Percentiles rank a stretch among this genome's conserved stretches.
Conservation (phyloP, 345 rosid species). For the Arabis hirsuta region DNA sequence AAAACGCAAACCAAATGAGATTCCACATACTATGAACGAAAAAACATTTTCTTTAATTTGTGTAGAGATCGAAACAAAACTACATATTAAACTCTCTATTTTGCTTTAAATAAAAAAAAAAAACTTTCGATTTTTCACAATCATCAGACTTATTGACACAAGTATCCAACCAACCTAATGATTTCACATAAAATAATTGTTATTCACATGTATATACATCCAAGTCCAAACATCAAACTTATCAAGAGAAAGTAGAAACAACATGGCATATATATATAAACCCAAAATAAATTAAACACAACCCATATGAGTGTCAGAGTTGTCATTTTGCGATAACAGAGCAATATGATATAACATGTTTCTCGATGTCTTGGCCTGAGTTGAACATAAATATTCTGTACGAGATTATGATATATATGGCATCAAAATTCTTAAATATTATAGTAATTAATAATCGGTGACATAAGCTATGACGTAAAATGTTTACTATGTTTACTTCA, state of each 20-base stretch:
- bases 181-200: constrained; percentile 1
- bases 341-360: constrained; percentile 40
- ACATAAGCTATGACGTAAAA: constrained; percentile 32
- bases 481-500: constrained; percentile 32
- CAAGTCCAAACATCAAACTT: background rate
- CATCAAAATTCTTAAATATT: constrained; percentile 26
- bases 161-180: background rate
- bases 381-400: constrained; percentile 4
- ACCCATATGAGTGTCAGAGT: constrained; percentile 47
- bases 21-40: too few species aligned
- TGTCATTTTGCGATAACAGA: constrained; percentile 38
- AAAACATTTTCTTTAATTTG: too few species aligned
- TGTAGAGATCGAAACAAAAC: background rate
- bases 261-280: constrained; percentile 23
- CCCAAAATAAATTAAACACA: constrained; percentile 38
- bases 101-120: background rate
- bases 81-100: background rate
- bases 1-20: too few species aligned
- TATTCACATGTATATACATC: background rate
- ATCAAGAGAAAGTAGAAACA: constrained; percentile 4
- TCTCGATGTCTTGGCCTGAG: constrained; percentile 34
- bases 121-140: background rate
- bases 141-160: too few species aligned
- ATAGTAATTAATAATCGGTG: constrained; percentile 1
- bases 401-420: constrained; percentile 7